Percentiles rank a stretch among this genome's conserved stretches.
phyloP scores from a whole-genome alignment of 2,329 filamentous ascomycete genomes.

The Chalara sp. region DNA sequence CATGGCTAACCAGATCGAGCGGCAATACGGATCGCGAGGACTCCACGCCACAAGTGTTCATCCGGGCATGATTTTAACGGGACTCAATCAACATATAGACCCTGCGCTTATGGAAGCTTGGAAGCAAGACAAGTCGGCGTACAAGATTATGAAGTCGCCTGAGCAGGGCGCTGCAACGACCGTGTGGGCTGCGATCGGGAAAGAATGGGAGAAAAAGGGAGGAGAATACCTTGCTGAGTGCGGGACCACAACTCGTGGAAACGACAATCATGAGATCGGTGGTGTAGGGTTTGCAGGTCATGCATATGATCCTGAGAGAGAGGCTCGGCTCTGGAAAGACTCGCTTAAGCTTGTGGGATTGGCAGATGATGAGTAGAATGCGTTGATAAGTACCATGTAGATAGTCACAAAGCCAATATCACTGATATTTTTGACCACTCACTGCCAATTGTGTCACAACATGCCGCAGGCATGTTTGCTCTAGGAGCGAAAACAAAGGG shows the following conservation, averaged over 20 bases:
- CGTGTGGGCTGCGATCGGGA: conserved; percentile 32
- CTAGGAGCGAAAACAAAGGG: too few relatives aligned
- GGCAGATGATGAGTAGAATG: conserved; percentile 4
- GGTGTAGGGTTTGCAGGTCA: conserved; percentile 19
- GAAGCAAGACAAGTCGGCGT: not conserved
- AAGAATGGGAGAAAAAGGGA: conserved; percentile 34
- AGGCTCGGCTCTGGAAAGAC: conserved; percentile 34
- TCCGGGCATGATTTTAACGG: conserved; percentile 29
- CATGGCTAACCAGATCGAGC: conserved; percentile 38
- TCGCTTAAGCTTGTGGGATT: conserved; percentile 27
- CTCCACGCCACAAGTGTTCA: conserved; percentile 34
- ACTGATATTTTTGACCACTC: too few relatives aligned
- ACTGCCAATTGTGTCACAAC: too few relatives aligned
- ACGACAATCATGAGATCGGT: conserved; percentile 14
- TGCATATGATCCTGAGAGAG: conserved; percentile 31
- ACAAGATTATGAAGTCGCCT: conserved; percentile 4
- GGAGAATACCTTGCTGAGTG: conserved; percentile 31
- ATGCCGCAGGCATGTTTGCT: too few relatives aligned
- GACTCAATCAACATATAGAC: conserved; percentile 23
- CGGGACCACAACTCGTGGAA: conserved; percentile 25
- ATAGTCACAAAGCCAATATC: too few relatives aligned
- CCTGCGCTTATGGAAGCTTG: conserved; percentile 1
- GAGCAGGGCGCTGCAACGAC: conserved; percentile 36
- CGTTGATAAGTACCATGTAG: too few relatives aligned
- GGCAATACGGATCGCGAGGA: conserved; percentile 31